Conservation (phyloP, 371 early-diverging fungal genomes). For the Lichtheimia hyalospora region DNA sequence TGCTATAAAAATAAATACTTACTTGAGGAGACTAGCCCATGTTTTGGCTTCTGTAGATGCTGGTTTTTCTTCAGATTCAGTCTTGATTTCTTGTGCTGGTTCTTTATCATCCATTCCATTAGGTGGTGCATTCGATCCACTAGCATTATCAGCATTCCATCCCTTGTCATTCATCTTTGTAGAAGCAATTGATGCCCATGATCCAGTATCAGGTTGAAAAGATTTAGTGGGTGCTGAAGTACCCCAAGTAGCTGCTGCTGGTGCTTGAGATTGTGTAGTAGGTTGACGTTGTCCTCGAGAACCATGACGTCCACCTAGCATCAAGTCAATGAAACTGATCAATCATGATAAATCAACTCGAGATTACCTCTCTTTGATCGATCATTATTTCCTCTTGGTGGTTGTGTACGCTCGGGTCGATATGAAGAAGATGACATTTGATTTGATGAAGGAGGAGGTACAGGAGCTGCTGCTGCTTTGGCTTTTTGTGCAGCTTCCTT, state of each 20-base stretch:
- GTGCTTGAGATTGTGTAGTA: constrained; percentile 9
- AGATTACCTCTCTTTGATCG: constrained; percentile 29
- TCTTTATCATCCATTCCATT: constrained; percentile 9
- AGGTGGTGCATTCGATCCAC: not conserved
- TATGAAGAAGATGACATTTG: constrained; percentile 5
- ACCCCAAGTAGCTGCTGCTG: constrained; percentile 20
- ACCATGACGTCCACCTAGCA: constrained; percentile 44
- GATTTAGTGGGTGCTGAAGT: constrained; percentile 13
- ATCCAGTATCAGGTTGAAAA: constrained; percentile 20
- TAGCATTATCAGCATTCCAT: constrained; percentile 18
- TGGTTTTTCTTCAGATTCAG: constrained; percentile 8
- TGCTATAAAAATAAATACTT: constrained; percentile 4
- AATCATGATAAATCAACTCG: not conserved
- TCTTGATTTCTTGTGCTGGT: constrained; percentile 8
- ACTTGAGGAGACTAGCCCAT: constrained; percentile 84
- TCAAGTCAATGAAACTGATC: not conserved
- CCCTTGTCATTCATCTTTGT: constrained; percentile 13
- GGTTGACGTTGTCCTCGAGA: constrained; percentile 24
- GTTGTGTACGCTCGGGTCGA: constrained; percentile 14
- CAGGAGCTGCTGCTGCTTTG: constrained; percentile 32
- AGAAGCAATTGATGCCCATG: constrained; percentile 47
- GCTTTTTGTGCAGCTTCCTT: constrained; percentile 50
- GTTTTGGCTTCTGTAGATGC: constrained; percentile 47
- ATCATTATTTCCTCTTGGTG: constrained; percentile 10
- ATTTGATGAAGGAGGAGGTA: constrained; percentile 28